Evolutionary conservation across 495 filamentous ascomycete species (phyloP).

Genomic region (Daldinia grandis): DNA sequence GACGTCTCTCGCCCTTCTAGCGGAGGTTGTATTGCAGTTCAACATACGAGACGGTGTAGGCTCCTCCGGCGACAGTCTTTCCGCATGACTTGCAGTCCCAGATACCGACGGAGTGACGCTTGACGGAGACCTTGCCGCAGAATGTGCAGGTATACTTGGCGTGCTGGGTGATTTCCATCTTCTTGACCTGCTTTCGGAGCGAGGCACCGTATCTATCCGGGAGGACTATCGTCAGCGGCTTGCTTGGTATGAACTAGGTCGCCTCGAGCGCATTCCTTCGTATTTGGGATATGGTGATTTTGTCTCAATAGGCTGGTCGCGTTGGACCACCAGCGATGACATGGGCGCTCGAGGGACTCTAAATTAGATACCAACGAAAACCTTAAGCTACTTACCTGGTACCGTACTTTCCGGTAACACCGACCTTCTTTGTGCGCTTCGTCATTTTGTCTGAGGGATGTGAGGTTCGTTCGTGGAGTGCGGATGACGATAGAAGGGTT

Average conservation of each 20-base stretch:
- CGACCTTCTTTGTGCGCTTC: conserved; percentile 99
- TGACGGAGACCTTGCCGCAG: conserved; percentile 95
- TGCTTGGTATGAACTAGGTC: neutral
- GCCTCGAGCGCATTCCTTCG: neutral
- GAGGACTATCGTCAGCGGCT: conserved; percentile 9
- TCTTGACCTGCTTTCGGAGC: conserved; percentile 99
- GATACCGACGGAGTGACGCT: conserved; percentile 92
- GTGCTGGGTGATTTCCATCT: conserved; percentile 99
- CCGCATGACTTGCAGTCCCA: conserved; percentile 94
- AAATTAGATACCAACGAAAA: conserved; percentile 12
- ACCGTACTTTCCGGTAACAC: conserved; percentile 73
- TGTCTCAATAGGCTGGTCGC: neutral
- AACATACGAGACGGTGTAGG: conserved; percentile 96
- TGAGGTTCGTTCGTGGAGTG: conserved; percentile 53
- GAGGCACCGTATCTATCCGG: conserved; percentile 89
- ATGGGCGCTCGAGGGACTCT: conserved; percentile 10
- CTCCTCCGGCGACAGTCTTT: conserved; percentile 95
- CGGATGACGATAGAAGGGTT: conserved; percentile 34
- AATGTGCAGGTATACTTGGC: conserved; percentile 88
- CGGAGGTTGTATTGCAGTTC: neutral
- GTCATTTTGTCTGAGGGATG: conserved; percentile 75
- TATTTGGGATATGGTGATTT: neutral
- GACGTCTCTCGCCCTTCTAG: neutral
- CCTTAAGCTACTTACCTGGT: conserved; percentile 57
- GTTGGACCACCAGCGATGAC: neutral